A percentile compares a stretch with the other conserved stretches of the same genome.
phyloP scores from a whole-genome alignment of 169 alveolate species.

The Neospora caninum region DNA sequence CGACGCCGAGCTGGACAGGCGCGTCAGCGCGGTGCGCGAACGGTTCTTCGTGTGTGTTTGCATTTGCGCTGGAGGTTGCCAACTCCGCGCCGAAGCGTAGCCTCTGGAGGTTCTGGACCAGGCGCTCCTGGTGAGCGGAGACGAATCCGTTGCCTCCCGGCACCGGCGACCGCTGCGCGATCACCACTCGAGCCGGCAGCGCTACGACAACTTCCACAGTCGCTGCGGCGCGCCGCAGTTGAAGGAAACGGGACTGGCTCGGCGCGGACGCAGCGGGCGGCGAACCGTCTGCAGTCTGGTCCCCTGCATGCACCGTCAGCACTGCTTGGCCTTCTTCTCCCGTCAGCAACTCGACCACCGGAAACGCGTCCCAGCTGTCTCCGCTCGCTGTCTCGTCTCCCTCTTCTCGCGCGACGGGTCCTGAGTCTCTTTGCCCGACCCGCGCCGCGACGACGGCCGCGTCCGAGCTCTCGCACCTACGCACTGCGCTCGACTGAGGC shows the following conservation, averaged over 20 bases:
- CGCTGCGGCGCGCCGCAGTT: neutral
- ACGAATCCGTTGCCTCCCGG: neutral
- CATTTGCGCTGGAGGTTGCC: too few relatives aligned
- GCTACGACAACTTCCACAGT: neutral
- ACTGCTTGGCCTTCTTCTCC: neutral
- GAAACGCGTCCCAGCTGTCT: neutral
- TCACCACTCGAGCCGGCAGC: neutral
- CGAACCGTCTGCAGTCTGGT: neutral
- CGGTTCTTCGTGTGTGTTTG: too few relatives aligned
- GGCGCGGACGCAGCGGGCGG: neutral
- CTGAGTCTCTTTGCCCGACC: neutral
- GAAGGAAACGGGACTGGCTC: neutral
- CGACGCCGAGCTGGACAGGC: neutral
- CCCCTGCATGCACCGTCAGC: neutral
- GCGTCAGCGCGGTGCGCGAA: neutral
- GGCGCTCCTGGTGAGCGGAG: neutral
- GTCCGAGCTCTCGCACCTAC: neutral
- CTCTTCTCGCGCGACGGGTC: neutral
- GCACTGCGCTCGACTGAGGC: too few relatives aligned
- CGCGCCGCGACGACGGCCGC: neutral
- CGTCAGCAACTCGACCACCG: neutral
- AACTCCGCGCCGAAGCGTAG: too few relatives aligned
- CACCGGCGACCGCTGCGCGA: neutral
- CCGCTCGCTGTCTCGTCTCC: neutral
- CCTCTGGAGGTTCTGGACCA: too few relatives aligned